phyloP scores from a whole-genome alignment of 2,329 filamentous ascomycete genomes.

The Talaromyces islandicus region DNA sequence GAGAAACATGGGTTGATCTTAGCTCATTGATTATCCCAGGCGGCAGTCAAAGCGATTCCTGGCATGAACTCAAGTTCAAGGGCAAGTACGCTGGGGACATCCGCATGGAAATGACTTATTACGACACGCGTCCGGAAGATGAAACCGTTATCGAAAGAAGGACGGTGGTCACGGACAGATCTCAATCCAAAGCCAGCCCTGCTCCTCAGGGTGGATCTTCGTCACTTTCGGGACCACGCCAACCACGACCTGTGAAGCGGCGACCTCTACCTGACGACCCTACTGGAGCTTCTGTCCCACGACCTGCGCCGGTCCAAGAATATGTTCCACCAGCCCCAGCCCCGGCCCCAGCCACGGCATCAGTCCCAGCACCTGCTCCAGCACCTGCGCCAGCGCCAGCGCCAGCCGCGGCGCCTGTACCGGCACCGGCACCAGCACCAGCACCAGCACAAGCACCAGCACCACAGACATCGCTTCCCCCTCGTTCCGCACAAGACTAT shows the following conservation, averaged over 20 bases:
- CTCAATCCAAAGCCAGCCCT: conserved; percentile 23
- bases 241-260: conserved; percentile 65
- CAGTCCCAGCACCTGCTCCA: conserved; percentile 17
- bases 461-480: conserved; percentile 8
- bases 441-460: conserved; percentile 17
- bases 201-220: conserved; percentile 17
- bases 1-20: conserved; percentile 85
- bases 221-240: conserved; percentile 41
- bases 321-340: conserved; percentile 21
- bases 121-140: conserved; percentile 83
- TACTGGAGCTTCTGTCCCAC: conserved; percentile 43
- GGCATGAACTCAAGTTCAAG: conserved; percentile 81
- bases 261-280: conserved; percentile 79
- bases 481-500: conserved; percentile 6
- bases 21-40: conserved; percentile 73
- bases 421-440: conserved; percentile 20
- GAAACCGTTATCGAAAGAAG: conserved; percentile 55
- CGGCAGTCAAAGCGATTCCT: conserved; percentile 88
- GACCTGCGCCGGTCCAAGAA: conserved; percentile 40
- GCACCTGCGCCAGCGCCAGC: conserved; percentile 16
- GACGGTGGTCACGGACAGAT: conserved; percentile 36
- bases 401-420: conserved; percentile 25
- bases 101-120: conserved; percentile 91
- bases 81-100: conserved; percentile 96
- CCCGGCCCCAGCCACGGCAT: too few species aligned